A percentile compares a stretch with the other conserved stretches of the same genome.
phyloP scores from a whole-genome alignment of 2,329 filamentous ascomycete species.

The Paraconiothyrium brasiliense region DNA sequence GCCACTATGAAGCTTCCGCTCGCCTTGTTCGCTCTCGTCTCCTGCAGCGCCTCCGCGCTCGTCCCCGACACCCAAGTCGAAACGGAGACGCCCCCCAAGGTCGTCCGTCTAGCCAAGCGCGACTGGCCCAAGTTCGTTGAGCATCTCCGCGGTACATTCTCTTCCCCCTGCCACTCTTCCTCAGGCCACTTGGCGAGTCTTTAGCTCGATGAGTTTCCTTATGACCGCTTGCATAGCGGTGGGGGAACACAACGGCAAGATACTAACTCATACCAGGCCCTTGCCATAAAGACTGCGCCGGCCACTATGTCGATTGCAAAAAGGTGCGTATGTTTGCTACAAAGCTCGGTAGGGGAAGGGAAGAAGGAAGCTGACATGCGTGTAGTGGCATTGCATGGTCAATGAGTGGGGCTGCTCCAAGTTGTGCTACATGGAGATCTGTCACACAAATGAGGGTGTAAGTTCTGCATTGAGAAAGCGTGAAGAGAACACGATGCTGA shows the following conservation, averaged over 20 bases:
- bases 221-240: too few relatives aligned
- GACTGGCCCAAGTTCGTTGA: not conserved
- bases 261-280: not conserved
- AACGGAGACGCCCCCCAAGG: not conserved
- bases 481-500: not conserved
- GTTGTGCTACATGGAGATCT: constrained; percentile 7
- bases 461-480: not conserved
- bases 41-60: not conserved
- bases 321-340: not conserved
- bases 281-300: not conserved
- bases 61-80: not conserved
- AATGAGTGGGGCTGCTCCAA: constrained; percentile 7
- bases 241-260: too few relatives aligned
- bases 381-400: not conserved
- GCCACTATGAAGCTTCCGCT: not conserved
- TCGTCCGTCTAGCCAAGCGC: not conserved
- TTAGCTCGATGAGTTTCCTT: too few relatives aligned
- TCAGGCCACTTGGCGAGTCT: too few relatives aligned
- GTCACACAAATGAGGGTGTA: not conserved
- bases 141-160: not conserved
- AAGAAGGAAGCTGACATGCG: not conserved
- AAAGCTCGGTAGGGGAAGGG: not conserved
- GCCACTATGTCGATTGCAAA: not conserved
- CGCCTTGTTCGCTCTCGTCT: not conserved
- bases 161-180: too few relatives aligned